These are phyloP conservation scores for Nicotiana benthamiana DNA, from an alignment of 257 asterid species.

Conservation along the genomic window DNA sequence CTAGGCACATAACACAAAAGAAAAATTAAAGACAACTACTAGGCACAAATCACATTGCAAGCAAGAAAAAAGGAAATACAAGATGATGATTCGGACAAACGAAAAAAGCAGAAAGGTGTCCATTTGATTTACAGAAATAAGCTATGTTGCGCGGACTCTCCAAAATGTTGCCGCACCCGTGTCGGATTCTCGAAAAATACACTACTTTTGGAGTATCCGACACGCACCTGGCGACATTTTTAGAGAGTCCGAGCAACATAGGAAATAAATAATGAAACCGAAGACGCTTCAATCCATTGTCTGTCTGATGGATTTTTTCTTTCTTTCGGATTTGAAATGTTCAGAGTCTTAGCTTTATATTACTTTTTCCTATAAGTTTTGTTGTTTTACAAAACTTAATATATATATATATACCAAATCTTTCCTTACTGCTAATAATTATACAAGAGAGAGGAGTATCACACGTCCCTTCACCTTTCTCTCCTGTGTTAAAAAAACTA, in stretches of 20 bases:
- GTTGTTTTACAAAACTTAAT: too few species aligned
- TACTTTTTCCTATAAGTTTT: background rate
- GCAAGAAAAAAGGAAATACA: background rate
- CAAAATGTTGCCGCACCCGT: too few species aligned
- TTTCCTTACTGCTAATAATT: background rate
- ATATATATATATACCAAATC: too few species aligned
- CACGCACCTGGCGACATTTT: too few species aligned
- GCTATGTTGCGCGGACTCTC: too few species aligned
- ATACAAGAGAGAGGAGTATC: background rate
- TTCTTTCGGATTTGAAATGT: background rate
- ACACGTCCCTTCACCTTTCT: background rate
- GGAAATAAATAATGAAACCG: background rate
- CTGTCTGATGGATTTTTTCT: background rate
- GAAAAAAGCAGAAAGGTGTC: background rate
- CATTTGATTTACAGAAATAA: background rate
- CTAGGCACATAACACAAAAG: slow-evolving; percentile 16
- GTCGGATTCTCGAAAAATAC: too few species aligned
- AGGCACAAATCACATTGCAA: background rate
- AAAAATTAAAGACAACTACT: background rate
- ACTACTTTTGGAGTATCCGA: too few species aligned
- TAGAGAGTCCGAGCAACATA: too few species aligned
- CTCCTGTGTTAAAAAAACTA: background rate
- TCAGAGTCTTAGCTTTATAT: background rate
- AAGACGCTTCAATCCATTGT: background rate
- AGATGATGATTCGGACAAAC: background rate